phyloP scores from a whole-genome alignment of 371 early-diverging fungal species.

The Zancudomyces culisetae region DNA sequence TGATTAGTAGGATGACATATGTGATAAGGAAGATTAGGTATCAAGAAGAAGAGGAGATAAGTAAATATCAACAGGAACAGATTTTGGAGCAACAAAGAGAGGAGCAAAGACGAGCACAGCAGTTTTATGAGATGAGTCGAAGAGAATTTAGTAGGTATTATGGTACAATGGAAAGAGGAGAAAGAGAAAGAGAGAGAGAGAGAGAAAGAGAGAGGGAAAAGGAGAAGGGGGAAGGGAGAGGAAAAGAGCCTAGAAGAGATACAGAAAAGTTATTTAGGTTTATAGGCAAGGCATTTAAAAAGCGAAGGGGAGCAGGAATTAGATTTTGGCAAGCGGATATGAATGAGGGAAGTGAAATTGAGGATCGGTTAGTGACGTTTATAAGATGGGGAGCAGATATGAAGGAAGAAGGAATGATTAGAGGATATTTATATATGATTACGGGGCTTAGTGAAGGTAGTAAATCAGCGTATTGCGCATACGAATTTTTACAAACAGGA shows the following conservation, averaged over 20 bases:
- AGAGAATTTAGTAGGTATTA: too few species aligned
- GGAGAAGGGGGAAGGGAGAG: neutral
- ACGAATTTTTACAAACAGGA: constrained; percentile 32
- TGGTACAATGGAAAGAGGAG: too few species aligned
- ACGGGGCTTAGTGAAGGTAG: constrained; percentile 47
- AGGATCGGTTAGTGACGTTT: constrained; percentile 42
- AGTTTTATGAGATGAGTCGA: constrained; percentile 11
- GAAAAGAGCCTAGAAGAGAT: constrained; percentile 25
- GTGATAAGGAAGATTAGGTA: constrained; percentile 42
- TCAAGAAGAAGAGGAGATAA: constrained; percentile 46
- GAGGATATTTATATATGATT: constrained; percentile 52
- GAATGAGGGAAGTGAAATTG: constrained; percentile 12
- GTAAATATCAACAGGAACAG: constrained; percentile 20
- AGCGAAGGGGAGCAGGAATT: constrained; percentile 50
- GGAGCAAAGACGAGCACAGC: constrained; percentile 9
- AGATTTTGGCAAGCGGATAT: constrained; percentile 43
- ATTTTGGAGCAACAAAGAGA: constrained; percentile 4
- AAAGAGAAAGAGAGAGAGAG: neutral
- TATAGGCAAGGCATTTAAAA: constrained; percentile 44
- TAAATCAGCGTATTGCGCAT: constrained; percentile 34
- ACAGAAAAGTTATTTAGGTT: constrained; percentile 43
- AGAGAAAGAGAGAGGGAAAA: neutral
- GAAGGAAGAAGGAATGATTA: constrained; percentile 32
- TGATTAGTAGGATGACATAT: constrained; percentile 22
- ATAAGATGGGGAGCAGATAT: constrained; percentile 49